Conservation (phyloP, 1,284 basidiomycete genomes). For the Ganoderma multipileum region DNA sequence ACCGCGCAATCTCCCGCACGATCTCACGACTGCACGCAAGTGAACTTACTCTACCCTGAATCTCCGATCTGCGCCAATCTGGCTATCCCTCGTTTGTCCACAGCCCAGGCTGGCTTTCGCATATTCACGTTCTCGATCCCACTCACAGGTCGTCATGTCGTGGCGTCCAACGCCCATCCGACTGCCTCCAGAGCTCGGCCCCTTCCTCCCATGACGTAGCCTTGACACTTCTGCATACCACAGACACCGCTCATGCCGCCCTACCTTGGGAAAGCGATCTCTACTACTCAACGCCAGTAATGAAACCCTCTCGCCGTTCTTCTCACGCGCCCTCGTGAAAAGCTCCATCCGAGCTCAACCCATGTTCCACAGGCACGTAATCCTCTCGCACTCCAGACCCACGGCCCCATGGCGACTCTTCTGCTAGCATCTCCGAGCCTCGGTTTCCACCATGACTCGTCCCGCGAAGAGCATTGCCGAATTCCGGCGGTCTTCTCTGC, state of each 20-base stretch:
- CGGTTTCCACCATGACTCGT: neutral
- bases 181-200: neutral
- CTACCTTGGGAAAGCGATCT: neutral
- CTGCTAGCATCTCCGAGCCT: neutral
- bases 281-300: slow-evolving; percentile 7
- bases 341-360: neutral
- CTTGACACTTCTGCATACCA: slow-evolving; percentile 5
- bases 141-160: neutral
- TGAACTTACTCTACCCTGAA: slow-evolving; percentile 19
- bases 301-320: neutral
- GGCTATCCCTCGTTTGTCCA: slow-evolving; percentile 21
- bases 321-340: neutral
- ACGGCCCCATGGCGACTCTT: neutral
- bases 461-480: neutral
- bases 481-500: slow-evolving; percentile 5
- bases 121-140: slow-evolving; percentile 8
- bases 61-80: slow-evolving; percentile 24
- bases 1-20: slow-evolving; percentile 21
- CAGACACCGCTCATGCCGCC: slow-evolving; percentile 2
- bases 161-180: neutral
- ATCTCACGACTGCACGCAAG: slow-evolving; percentile 18
- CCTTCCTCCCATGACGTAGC: neutral
- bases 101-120: neutral
- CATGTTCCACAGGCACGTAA: neutral
- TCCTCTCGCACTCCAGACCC: neutral